Base-by-base conservation (phyloP, 768 basidiomycete genomes). In the Sarcomyxa edulis region DNA sequence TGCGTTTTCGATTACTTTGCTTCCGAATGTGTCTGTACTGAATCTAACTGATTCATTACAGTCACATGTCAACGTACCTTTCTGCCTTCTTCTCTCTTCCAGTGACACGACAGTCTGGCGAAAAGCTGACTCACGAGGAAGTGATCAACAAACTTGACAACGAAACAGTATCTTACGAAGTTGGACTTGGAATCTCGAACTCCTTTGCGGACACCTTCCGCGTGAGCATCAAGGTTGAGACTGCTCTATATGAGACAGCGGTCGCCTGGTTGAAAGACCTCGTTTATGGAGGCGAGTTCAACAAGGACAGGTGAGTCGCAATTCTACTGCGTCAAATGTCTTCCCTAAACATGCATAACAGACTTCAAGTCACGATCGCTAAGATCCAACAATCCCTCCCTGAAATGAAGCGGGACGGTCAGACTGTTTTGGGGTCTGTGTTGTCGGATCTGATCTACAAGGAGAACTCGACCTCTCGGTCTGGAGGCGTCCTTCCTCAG, bases 301-400 rank as follows among this genome's bases (percentile, higher is more conserved):
- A 88, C 52, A 75, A 76, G 48, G 88, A 91, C 35, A 74, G 90
- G 88, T 83, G 47, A 46, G 65, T 45, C 27, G 24, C 19, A 6
- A 7, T 24, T 15, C 16, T 9, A 14, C 39, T 20, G 18, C 25
- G 7, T 7, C 15, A 4, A 26, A 15, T 22, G 6, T 14, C 3
- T 20, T 37, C 5, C 26, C 26, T 35, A 37, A 34, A 48, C 23
- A 21, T 36, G 30, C 10, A 14, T 26, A 10, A 14, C 47, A 95
- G 94, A 35, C 64, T 99, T 23, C 79, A 83, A 50, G 79, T 98
- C 35, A 80, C 78, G 19, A 69, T 88, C 32, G 90, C 92, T 11
- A 97, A 96, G 60, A 76, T 90, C 16, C 80, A 86, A 30, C 95
- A 97, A 56, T 81, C 81, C 14, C 69, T 99, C 22, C 95, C 96